Percentiles rank a stretch among this genome's conserved stretches.
Evolutionary conservation across 2,329 filamentous ascomycete genomes (phyloP).

Genomic region (Exophiala bonariae): DNA sequence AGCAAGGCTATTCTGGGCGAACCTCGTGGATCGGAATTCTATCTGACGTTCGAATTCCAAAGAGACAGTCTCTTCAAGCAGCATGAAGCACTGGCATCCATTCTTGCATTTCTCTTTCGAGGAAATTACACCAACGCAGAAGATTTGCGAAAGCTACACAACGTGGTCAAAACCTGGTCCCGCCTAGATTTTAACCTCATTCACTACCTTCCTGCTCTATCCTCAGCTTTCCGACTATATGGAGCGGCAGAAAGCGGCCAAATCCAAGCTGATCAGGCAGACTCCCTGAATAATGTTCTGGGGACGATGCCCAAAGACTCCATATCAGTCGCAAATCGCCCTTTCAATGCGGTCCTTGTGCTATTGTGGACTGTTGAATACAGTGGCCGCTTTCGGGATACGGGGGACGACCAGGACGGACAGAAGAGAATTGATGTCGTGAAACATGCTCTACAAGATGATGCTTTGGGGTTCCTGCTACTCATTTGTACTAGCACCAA

Average conservation of each 20-base stretch:
- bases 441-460: conserved; percentile 76
- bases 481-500: conserved; percentile 80
- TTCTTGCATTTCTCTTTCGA: conserved; percentile 76
- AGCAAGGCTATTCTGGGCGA: conserved; percentile 74
- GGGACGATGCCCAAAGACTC: conserved; percentile 42
- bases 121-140: conserved; percentile 67
- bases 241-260: conserved; percentile 53
- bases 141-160: conserved; percentile 74
- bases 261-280: conserved; percentile 16
- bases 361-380: conserved; percentile 93
- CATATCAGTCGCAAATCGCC: conserved; percentile 52
- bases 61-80: conserved; percentile 79
- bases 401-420: conserved; percentile 42
- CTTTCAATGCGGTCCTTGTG: conserved; percentile 74
- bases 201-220: conserved; percentile 79
- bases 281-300: conserved; percentile 52
- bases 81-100: conserved; percentile 83
- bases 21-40: conserved; percentile 61
- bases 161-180: conserved; percentile 61
- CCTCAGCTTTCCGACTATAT: conserved; percentile 74
- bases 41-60: conserved; percentile 79
- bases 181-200: conserved; percentile 74
- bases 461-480: conserved; percentile 88
- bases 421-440: conserved; percentile 72
- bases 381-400: conserved; percentile 82